Evolutionary conservation across 805 yeast genomes (phyloP), one percentile per base, ranked within the genome.

Genomic region (Saturnispora silvae): DNA sequence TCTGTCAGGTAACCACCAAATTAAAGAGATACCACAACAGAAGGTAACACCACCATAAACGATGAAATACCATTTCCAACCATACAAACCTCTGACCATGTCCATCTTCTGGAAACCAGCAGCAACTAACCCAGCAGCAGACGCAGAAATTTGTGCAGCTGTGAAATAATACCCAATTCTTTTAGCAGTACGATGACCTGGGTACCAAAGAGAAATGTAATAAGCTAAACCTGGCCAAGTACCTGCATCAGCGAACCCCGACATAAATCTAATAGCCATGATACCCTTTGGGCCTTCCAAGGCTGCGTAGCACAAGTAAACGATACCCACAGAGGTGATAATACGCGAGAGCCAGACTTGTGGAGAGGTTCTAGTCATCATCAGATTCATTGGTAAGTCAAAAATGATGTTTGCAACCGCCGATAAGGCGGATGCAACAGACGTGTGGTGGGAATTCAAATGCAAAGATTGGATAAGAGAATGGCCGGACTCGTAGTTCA

Each of bases 171-270:
- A 84, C 2, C 95, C 95, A 44, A 84, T 80, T 52, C 95, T 65
- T 45, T 72, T 69, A 2, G 94, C 81, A 46, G 76, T 71, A 42
- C 92, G 65, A 33, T 80, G 76, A 36, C 77, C 71, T 2, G 95
- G 95, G 51, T 84, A 84, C 89, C 94, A 84, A 48, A 83, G 61
- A 0, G 87, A 73, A 30, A 84, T 66, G 51, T 84, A 84, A 58
- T 83, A 84, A 17, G 85, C 74, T 79, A 84, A 66, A 8, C 94
- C 94, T 1, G 94, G 94, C 94, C 94, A 83, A 4, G 83, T 75
- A 29, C 94, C 94, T 9, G 94, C 92, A 36, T 83, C 83, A 40
- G 78, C 80, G 39, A 79, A 46, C 33, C 94, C 94, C 20, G 80
- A 69, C 40, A 84, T 65, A 41, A 83, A 74, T 45, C 94, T 66